Conservation (phyloP, 441 rosid species). For the Eugenia klotzschiana region DNA sequence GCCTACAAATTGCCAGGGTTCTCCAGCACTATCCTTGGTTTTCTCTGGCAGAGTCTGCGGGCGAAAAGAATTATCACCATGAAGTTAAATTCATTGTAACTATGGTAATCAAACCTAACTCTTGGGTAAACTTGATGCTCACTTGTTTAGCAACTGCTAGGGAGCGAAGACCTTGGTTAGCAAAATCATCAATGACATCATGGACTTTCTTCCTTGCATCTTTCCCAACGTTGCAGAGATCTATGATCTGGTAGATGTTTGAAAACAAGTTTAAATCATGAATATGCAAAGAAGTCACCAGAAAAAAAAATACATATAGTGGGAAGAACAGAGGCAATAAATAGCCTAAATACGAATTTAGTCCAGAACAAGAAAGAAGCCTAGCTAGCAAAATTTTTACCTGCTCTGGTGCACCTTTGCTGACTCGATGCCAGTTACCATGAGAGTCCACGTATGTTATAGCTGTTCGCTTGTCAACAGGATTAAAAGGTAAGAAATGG, state of each 20-base stretch:
- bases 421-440: slow-evolving; percentile 47
- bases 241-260: slow-evolving; percentile 23
- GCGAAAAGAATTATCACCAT: not conserved
- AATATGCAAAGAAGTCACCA: not conserved
- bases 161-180: slow-evolving; percentile 46
- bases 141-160: slow-evolving; percentile 47
- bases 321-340: not conserved
- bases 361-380: not conserved
- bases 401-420: slow-evolving; percentile 60
- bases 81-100: not conserved
- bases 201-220: slow-evolving; percentile 36
- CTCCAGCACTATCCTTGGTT: slow-evolving; percentile 36
- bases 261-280: not conserved
- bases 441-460: slow-evolving; percentile 35
- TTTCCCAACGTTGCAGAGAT: slow-evolving; percentile 34
- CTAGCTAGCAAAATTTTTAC: slow-evolving; percentile 3
- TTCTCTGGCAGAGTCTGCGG: slow-evolving; percentile 29
- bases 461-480: slow-evolving; percentile 54
- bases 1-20: slow-evolving; percentile 57
- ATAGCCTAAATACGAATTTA: not conserved
- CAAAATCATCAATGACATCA: slow-evolving; percentile 45
- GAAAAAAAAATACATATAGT: not conserved
- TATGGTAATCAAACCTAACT: not conserved
- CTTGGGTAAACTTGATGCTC: not conserved
- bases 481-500: slow-evolving; percentile 53